A percentile compares a stretch with the other conserved stretches of the same genome.
phyloP scores from a whole-genome alignment of 2,329 filamentous ascomycete species.

The Pestalotiopsis sp. region DNA sequence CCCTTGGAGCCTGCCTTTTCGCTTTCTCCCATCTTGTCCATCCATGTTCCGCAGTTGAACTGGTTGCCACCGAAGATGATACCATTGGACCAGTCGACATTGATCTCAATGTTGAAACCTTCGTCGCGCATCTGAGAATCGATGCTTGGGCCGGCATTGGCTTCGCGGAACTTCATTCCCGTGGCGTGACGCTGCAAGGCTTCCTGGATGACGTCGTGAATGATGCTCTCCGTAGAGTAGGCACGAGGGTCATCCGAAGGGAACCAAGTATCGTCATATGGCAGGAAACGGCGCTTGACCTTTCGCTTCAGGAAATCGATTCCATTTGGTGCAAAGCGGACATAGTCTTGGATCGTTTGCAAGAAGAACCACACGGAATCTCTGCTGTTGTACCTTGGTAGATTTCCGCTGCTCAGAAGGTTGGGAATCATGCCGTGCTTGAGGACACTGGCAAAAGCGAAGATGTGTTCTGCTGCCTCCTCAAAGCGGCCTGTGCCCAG shows the following conservation, averaged over 20 bases:
- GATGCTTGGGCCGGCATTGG: conserved; percentile 86
- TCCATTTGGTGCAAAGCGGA: conserved; percentile 78
- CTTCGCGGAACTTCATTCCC: conserved; percentile 90
- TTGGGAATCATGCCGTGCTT: conserved; percentile 99
- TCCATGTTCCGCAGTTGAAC: conserved; percentile 96
- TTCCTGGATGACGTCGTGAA: conserved; percentile 91
- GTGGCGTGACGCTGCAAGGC: conserved; percentile 88
- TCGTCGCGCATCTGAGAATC: conserved; percentile 92
- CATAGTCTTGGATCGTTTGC: conserved; percentile 94
- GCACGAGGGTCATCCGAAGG: conserved; percentile 77
- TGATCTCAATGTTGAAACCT: conserved; percentile 89
- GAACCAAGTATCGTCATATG: conserved; percentile 97
- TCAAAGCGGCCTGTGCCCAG: conserved; percentile 86
- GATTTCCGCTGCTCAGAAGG: conserved; percentile 80
- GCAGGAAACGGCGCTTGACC: conserved; percentile 83
- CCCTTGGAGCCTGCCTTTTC: conserved; percentile 89
- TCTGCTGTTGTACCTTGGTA: conserved; percentile 90
- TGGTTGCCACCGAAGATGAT: conserved; percentile 95
- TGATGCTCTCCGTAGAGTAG: conserved; percentile 80
- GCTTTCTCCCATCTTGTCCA: conserved; percentile 99
- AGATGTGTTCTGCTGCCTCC: conserved; percentile 91
- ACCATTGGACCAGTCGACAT: conserved; percentile 88
- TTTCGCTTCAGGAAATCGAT: conserved; percentile 72
- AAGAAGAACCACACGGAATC: conserved; percentile 99
- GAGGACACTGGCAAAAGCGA: conserved; percentile 91